phyloP scores from a whole-genome alignment of 192 early-diverging fungal species.

The Endogone sp. region DNA sequence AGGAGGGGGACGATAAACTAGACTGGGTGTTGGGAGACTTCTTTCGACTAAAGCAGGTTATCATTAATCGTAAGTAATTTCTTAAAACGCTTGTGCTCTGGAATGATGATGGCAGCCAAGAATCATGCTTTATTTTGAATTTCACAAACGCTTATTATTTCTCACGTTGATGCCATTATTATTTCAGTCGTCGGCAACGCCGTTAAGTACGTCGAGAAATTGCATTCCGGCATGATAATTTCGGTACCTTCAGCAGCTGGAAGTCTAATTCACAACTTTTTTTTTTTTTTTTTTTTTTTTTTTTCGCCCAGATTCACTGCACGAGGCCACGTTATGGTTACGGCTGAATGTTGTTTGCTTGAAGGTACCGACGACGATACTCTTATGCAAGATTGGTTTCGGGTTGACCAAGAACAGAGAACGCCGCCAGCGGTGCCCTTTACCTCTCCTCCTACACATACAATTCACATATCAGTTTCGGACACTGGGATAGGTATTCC shows the following conservation, averaged over 20 bases:
- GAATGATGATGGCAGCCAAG: too few relatives aligned
- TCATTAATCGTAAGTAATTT: constrained; percentile 42
- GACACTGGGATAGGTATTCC: constrained; percentile 45
- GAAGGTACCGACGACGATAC: not conserved
- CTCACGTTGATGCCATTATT: not conserved
- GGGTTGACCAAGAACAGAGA: too few relatives aligned
- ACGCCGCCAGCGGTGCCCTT: not conserved
- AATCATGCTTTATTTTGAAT: too few relatives aligned
- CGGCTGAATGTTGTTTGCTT: not conserved
- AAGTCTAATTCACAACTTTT: constrained; percentile 14
- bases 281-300: not conserved
- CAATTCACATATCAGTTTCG: constrained; percentile 14
- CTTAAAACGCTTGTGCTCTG: too few relatives aligned
- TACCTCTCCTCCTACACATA: not conserved
- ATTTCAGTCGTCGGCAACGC: constrained; percentile 38
- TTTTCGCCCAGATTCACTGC: constrained; percentile 3
- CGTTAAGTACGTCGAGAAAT: constrained; percentile 48
- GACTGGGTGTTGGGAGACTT: constrained; percentile 39
- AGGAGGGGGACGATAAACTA: constrained; percentile 27
- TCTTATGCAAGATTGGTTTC: constrained; percentile 5
- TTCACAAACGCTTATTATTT: too few relatives aligned
- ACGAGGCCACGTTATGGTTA: not conserved
- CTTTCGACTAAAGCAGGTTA: constrained; percentile 47
- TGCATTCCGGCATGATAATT: constrained; percentile 18
- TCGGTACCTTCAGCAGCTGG: constrained; percentile 2